A percentile compares a stretch with the other conserved stretches of the same genome.
Evolutionary conservation across 2,329 filamentous ascomycete species (phyloP).

Genomic region (Rhexocercosporidium sp.): DNA sequence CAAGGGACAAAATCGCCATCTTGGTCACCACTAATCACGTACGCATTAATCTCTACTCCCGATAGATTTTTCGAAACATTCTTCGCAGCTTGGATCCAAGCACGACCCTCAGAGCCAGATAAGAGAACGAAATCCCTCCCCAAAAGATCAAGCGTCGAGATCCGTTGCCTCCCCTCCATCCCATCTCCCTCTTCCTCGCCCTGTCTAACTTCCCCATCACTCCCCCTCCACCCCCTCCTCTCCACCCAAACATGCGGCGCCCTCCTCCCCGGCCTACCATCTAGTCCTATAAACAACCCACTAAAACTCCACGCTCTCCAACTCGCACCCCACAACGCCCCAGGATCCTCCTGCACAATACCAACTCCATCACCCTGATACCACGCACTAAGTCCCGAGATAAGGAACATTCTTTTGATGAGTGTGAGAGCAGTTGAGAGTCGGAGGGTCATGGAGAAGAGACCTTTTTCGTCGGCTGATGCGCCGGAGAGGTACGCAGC

Average conservation of each 20-base stretch:
- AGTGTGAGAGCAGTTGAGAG: neutral
- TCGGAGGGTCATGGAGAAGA: conserved; percentile 12
- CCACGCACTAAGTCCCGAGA: neutral
- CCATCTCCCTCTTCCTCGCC: neutral
- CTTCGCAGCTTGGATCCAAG: conserved; percentile 26
- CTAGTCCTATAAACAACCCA: conserved; percentile 34
- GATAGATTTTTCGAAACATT: conserved; percentile 14
- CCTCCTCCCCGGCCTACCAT: conserved; percentile 41
- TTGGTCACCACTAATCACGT: conserved; percentile 25
- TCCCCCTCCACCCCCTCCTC: neutral
- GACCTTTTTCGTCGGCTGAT: conserved; percentile 25
- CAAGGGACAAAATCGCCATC: neutral
- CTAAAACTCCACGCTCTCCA: conserved; percentile 38
- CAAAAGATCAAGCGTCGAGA: conserved; percentile 43
- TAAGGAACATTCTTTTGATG: conserved; percentile 6
- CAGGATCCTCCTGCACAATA: conserved; percentile 19
- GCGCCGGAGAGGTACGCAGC: conserved; percentile 20
- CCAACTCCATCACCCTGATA: neutral
- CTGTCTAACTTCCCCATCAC: neutral
- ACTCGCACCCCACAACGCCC: conserved; percentile 16
- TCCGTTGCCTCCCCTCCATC: conserved; percentile 27
- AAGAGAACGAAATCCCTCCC: conserved; percentile 40
- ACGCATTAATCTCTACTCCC: conserved; percentile 25
- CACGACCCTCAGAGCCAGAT: conserved; percentile 29
- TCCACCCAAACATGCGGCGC: conserved; percentile 43